Evolutionary conservation across 106 monocot genomes (phyloP).

Genomic region (Triglochin maritima): DNA sequence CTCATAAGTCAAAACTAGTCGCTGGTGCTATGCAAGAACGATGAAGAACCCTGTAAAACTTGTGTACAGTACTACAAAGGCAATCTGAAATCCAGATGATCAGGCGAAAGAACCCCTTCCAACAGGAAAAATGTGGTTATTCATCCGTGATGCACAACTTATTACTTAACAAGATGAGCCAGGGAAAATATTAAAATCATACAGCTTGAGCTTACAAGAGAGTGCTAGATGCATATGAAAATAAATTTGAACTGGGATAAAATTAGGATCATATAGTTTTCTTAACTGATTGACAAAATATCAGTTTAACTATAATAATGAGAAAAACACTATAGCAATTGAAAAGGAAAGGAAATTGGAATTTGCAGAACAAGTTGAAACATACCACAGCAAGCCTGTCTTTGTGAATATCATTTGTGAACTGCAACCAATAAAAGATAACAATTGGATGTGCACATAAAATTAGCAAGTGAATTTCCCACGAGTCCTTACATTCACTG

Average conservation of each 20-base stretch:
- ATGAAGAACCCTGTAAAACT: too few relatives aligned
- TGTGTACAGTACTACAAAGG: too few relatives aligned
- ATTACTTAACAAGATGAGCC: too few relatives aligned
- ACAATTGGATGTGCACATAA: background rate
- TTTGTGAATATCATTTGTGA: constrained; percentile 74
- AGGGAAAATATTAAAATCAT: too few relatives aligned
- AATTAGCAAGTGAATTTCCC: background rate
- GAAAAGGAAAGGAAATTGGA: background rate
- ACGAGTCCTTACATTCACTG: background rate
- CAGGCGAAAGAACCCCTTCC: too few relatives aligned
- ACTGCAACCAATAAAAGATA: constrained; percentile 29
- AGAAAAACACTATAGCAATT: background rate
- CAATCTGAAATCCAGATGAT: too few relatives aligned
- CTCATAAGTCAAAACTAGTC: too few relatives aligned
- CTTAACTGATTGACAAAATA: background rate
- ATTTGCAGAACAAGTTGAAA: background rate
- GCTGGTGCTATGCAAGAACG: too few relatives aligned
- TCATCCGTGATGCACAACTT: too few relatives aligned
- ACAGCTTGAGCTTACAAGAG: too few relatives aligned
- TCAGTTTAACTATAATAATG: too few relatives aligned
- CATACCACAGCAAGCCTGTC: constrained; percentile 88
- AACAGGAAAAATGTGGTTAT: too few relatives aligned
- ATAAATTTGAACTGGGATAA: background rate
- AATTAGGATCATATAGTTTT: background rate
- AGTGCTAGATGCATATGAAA: background rate